These are phyloP conservation scores for Pythium scleroteichum DNA, from an alignment of 352 stramenopile species.

Conservation along the genomic window DNA sequence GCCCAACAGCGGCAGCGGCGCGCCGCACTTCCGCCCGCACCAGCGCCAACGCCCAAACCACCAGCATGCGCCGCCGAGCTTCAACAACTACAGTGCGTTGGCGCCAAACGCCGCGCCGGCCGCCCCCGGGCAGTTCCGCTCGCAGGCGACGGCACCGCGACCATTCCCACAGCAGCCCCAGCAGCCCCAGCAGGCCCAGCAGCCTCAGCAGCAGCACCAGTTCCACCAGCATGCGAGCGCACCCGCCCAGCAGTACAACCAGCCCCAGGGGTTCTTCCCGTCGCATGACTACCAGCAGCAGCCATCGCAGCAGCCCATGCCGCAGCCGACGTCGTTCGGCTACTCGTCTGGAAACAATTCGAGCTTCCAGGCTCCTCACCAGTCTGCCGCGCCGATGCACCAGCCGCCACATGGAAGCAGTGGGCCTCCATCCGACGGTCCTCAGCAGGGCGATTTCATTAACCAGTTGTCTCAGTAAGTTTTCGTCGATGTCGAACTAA, in stretches of 20 bases:
- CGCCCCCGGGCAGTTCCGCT: conserved; percentile 14
- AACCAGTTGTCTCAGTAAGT: conserved; percentile 47
- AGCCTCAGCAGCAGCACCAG: conserved; percentile 13
- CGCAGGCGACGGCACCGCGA: conserved; percentile 21
- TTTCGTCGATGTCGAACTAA: neutral
- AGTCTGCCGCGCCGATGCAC: conserved; percentile 4
- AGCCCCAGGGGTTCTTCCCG: conserved; percentile 21
- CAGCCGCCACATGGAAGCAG: conserved; percentile 3
- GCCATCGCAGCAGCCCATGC: conserved; percentile 24
- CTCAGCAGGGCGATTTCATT: conserved; percentile 64
- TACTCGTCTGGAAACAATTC: conserved; percentile 15
- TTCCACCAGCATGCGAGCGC: conserved; percentile 22
- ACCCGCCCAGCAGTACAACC: conserved; percentile 12
- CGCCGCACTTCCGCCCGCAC: conserved; percentile 31
- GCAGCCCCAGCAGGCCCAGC: conserved; percentile 19
- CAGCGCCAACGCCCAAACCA: conserved; percentile 32
- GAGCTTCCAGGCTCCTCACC: conserved; percentile 14
- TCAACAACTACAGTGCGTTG: conserved; percentile 18
- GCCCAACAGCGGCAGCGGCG: conserved; percentile 15
- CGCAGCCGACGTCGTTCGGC: conserved; percentile 21
- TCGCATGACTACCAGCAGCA: conserved; percentile 28
- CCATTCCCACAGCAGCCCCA: conserved; percentile 19
- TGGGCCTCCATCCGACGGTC: conserved; percentile 8
- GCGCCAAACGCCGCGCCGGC: neutral
- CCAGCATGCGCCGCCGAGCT: conserved; percentile 24